Percentiles rank a stretch among this genome's conserved stretches.
Conservation (phyloP, 768 basidiomycete species). For the Coprinopsis sp. region DNA sequence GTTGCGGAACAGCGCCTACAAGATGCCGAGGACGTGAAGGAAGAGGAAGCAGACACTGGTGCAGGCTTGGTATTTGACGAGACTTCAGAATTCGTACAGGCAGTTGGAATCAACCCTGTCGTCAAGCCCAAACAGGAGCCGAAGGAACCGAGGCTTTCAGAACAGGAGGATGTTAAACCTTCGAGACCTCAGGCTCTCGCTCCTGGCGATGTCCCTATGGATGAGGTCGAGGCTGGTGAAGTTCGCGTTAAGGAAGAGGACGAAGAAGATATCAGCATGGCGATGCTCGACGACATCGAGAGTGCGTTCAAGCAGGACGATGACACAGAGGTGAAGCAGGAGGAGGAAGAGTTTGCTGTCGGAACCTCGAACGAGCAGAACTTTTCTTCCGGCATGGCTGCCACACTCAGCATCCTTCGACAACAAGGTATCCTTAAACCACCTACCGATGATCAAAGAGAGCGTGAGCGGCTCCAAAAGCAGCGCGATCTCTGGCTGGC, state of each 20-base stretch:
- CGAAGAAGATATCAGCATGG: slow-evolving; percentile 61
- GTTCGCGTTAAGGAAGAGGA: slow-evolving; percentile 78
- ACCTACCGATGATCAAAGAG: slow-evolving; percentile 54
- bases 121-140: slow-evolving; percentile 45
- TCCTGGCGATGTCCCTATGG: slow-evolving; percentile 55
- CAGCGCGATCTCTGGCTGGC: slow-evolving; percentile 90
- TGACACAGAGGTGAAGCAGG: slow-evolving; percentile 50
- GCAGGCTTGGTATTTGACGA: slow-evolving; percentile 86
- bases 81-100: slow-evolving; percentile 93
- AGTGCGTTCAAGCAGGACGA: slow-evolving; percentile 58
- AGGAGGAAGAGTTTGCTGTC: slow-evolving; percentile 27
- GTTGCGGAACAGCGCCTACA: slow-evolving; percentile 61
- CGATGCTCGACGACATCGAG: slow-evolving; percentile 76
- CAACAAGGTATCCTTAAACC: slow-evolving; percentile 85
- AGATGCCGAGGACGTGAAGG: slow-evolving; percentile 41
- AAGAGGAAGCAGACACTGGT: slow-evolving; percentile 40
- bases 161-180: neutral
- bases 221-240: slow-evolving; percentile 81
- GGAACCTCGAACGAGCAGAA: slow-evolving; percentile 78
- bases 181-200: slow-evolving; percentile 35
- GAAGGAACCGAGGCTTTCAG: slow-evolving; percentile 25
- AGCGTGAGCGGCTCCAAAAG: slow-evolving; percentile 78
- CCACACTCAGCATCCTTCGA: slow-evolving; percentile 82
- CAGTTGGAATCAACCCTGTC: slow-evolving; percentile 64
- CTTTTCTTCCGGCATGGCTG: slow-evolving; percentile 80